Evolutionary conservation across 768 basidiomycete genomes (phyloP).

Genomic region (Lactarius indigo): DNA sequence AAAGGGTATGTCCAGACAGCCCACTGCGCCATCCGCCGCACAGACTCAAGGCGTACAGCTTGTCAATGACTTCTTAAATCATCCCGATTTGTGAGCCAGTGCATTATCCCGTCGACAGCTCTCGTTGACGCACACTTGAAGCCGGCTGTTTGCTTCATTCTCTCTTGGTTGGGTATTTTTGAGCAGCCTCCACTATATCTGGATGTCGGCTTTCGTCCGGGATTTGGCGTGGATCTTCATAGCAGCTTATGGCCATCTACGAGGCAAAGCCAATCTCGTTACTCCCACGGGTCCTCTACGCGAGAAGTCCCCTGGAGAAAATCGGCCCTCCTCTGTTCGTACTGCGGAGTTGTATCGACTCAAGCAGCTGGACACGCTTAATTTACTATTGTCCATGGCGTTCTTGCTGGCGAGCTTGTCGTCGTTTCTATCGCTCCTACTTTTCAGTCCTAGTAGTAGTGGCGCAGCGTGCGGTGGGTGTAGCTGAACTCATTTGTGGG

Average conservation of each 20-base stretch:
- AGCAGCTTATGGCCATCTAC: not conserved
- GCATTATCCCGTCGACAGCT: not conserved
- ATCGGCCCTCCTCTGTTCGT: not conserved
- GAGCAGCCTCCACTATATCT: constrained; percentile 32
- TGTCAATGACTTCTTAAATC: not conserved
- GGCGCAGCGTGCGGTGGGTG: constrained; percentile 8
- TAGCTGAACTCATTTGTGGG: not conserved
- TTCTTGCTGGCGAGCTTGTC: constrained; percentile 26
- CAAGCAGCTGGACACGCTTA: not conserved
- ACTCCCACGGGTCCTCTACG: not conserved
- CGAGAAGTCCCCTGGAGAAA: not conserved
- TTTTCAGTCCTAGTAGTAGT: not conserved
- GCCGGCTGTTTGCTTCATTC: constrained; percentile 39
- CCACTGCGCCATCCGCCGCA: not conserved
- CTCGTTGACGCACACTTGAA: constrained; percentile 21
- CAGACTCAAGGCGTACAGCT: not conserved
- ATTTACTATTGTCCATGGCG: constrained; percentile 20
- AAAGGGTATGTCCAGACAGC: constrained; percentile 11
- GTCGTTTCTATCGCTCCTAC: constrained; percentile 21
- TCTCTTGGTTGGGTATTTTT: constrained; percentile 42
- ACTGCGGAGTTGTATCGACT: not conserved
- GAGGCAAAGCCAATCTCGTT: not conserved
- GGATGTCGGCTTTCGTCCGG: constrained; percentile 28
- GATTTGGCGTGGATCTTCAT: constrained; percentile 10
- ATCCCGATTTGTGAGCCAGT: constrained; percentile 20